Evolutionary conservation across 805 yeast species (phyloP).

Genomic region (Candida silvicultrix): DNA sequence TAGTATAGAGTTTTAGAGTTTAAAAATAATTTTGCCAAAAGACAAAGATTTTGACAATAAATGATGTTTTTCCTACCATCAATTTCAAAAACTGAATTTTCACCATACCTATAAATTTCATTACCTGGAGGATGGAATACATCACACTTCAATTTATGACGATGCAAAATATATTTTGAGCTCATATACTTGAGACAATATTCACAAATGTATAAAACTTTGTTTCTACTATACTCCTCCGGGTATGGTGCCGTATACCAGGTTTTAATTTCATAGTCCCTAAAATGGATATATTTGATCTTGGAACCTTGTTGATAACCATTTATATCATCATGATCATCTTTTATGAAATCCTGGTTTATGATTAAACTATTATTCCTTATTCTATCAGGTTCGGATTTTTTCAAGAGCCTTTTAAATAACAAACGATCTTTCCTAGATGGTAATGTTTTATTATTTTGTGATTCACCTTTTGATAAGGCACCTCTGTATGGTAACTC

Average conservation of each 20-base stretch:
- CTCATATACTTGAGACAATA: constrained; percentile 76
- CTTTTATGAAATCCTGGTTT: constrained; percentile 5
- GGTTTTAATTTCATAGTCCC: constrained; percentile 71
- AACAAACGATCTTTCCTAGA: constrained; percentile 39
- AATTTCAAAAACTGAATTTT: constrained; percentile 76
- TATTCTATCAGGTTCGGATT: constrained; percentile 33
- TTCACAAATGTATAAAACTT: constrained; percentile 71
- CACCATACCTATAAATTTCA: constrained; percentile 77
- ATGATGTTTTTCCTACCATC: constrained; percentile 81
- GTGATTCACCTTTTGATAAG: constrained; percentile 49
- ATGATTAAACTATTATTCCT: constrained; percentile 29
- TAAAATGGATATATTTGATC: constrained; percentile 55
- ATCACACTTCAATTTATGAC: constrained; percentile 76
- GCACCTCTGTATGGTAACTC: constrained; percentile 69
- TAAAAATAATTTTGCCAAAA: constrained; percentile 81
- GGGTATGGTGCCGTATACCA: constrained; percentile 96
- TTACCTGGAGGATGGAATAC: constrained; percentile 80
- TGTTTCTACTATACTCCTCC: constrained; percentile 63
- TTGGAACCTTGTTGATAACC: constrained; percentile 11
- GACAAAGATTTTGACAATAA: constrained; percentile 86
- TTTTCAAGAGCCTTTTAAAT: constrained; percentile 36
- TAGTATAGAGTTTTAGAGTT: constrained; percentile 89
- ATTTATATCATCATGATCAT: constrained; percentile 2
- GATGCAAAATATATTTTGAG: constrained; percentile 54
- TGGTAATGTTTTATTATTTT: constrained; percentile 58